Conservation (phyloP, 2,329 filamentous ascomycete genomes). For the Calonectria hongkongensis region DNA sequence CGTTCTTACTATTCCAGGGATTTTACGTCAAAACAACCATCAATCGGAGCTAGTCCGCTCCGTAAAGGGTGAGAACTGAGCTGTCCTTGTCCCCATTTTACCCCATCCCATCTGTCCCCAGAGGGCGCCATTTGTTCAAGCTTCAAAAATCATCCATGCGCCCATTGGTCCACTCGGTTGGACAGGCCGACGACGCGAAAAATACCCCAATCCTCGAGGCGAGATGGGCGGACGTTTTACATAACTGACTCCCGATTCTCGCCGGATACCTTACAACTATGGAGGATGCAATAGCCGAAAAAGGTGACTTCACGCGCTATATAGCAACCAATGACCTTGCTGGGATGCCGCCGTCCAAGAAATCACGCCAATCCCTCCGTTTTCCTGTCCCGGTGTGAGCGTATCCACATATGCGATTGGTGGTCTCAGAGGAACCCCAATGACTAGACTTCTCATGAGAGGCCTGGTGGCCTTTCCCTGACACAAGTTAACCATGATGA, state of each 20-base stretch:
- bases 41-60: neutral
- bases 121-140: constrained; percentile 6
- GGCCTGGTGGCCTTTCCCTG: neutral
- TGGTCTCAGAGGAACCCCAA: neutral
- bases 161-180: constrained; percentile 10
- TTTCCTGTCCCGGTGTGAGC: neutral
- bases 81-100: neutral
- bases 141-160: neutral
- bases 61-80: too few species aligned
- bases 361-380: neutral
- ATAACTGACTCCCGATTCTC: constrained; percentile 6
- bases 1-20: neutral
- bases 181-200: neutral
- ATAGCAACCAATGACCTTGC: neutral
- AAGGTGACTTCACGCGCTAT: neutral
- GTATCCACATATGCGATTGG: neutral
- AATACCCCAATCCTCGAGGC: neutral
- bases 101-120: constrained; percentile 7
- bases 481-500: neutral
- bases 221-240: neutral
- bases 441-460: neutral
- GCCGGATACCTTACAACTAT: neutral
- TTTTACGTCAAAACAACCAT: neutral
- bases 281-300: neutral
- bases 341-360: neutral